phyloP scores from a whole-genome alignment of 148 eudicot genomes.

The Chenopodium formosanum region DNA sequence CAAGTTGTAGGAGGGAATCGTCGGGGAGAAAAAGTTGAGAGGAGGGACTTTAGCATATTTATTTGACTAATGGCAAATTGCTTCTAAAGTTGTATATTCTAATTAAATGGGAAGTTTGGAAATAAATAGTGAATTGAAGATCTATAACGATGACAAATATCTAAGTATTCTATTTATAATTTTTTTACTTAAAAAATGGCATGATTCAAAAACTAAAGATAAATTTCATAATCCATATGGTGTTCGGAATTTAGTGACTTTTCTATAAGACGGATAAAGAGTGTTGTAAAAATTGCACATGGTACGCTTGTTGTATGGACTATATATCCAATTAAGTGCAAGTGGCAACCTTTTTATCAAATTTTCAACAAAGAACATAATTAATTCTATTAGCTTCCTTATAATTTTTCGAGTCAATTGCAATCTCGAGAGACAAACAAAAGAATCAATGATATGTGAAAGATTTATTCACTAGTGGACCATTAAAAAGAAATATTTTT shows the following conservation, averaged over 20 bases:
- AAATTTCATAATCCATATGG: too few relatives aligned
- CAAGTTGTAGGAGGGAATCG: not conserved
- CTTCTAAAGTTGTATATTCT: slow-evolving; percentile 9
- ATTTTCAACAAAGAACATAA: not conserved
- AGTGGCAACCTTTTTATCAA: not conserved
- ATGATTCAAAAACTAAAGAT: too few relatives aligned
- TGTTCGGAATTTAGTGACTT: too few relatives aligned
- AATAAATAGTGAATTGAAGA: not conserved
- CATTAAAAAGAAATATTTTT: not conserved
- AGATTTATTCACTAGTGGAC: not conserved
- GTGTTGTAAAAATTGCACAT: not conserved
- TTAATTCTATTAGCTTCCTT: not conserved
- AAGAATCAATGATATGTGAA: too few relatives aligned
- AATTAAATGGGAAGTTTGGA: not conserved
- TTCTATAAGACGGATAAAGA: too few relatives aligned
- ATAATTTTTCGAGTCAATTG: not conserved
- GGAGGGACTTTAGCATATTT: not conserved
- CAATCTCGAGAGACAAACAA: not conserved
- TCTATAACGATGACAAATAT: not conserved
- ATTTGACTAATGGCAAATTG: slow-evolving; percentile 12
- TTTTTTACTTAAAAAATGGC: too few relatives aligned
- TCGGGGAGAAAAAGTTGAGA: not conserved
- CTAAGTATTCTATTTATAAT: not conserved
- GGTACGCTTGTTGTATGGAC: not conserved
- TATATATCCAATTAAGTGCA: not conserved